Conservation (phyloP, 441 rosid species). For the Theobroma grandiflorum region DNA sequence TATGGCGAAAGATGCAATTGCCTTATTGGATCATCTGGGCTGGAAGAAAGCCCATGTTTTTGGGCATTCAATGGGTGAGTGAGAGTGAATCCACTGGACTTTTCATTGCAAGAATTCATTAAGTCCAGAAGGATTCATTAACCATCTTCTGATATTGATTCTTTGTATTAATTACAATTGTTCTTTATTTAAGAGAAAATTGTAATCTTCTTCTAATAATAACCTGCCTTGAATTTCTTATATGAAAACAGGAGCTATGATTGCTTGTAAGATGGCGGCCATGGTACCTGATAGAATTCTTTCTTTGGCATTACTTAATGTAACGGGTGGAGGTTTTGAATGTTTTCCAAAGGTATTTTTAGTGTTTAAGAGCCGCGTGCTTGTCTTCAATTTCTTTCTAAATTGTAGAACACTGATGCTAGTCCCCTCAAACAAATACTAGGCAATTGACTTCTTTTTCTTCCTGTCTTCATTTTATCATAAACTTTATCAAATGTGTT, state of each 20-base stretch:
- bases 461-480: neutral
- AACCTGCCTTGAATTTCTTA: constrained; percentile 16
- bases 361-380: neutral
- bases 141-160: neutral
- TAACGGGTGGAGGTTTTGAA: constrained; percentile 97
- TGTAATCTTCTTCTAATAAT: neutral
- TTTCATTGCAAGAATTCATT: neutral
- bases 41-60: constrained; percentile 87
- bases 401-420: neutral
- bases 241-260: constrained; percentile 82
- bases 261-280: constrained; percentile 92
- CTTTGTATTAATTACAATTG: neutral
- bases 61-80: constrained; percentile 98
- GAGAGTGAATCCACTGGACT: constrained; percentile 21
- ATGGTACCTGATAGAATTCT: constrained; percentile 81
- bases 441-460: neutral
- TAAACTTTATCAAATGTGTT: neutral
- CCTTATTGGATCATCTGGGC: constrained; percentile 86
- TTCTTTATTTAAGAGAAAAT: neutral
- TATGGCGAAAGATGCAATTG: constrained; percentile 94
- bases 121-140: neutral
- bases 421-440: neutral
- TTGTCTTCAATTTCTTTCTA: constrained; percentile 20
- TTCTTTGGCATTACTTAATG: constrained; percentile 90
- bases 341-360: constrained; percentile 87